phyloP scores from a whole-genome alignment of 768 basidiomycete genomes.

The Trametes cinnabarina region DNA sequence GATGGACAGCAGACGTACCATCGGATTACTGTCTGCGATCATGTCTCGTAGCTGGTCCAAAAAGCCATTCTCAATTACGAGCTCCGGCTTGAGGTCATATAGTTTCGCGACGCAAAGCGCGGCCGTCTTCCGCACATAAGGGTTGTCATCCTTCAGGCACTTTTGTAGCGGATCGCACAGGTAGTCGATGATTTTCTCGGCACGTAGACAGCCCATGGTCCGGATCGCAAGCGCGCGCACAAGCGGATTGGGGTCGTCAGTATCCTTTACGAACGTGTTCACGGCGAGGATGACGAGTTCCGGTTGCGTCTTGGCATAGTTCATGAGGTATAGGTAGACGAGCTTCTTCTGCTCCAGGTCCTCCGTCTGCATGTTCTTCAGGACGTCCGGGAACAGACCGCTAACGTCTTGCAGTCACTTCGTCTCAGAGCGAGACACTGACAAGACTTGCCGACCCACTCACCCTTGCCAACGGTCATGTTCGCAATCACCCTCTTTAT shows the following conservation, averaged over 20 bases:
- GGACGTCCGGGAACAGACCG: conserved; percentile 95
- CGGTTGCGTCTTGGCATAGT: conserved; percentile 98
- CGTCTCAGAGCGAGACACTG: background rate
- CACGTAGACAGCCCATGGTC: conserved; percentile 95
- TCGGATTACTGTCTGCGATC: conserved; percentile 94
- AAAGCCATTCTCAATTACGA: conserved; percentile 95
- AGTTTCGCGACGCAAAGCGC: conserved; percentile 96
- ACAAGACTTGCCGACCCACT: conserved; percentile 10
- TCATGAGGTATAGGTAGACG: conserved; percentile 99
- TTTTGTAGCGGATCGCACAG: conserved; percentile 93
- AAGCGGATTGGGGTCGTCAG: conserved; percentile 94
- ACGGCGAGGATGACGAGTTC: conserved; percentile 99
- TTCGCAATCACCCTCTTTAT: conserved; percentile 97
- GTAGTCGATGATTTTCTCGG: conserved; percentile 99
- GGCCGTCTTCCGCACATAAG: conserved; percentile 97
- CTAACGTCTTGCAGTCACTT: conserved; percentile 61
- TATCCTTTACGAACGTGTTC: conserved; percentile 98
- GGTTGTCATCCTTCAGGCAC: conserved; percentile 91
- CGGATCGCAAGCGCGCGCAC: conserved; percentile 95
- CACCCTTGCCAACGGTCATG: conserved; percentile 99
- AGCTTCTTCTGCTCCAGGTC: conserved; percentile 99
- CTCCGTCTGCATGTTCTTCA: conserved; percentile 99
- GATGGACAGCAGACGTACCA: conserved; percentile 54
- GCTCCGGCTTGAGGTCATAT: conserved; percentile 93
- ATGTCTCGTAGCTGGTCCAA: conserved; percentile 85